Base-by-base conservation (phyloP, 2,329 filamentous ascomycete species). In the Neonectria neomacrospora region DNA sequence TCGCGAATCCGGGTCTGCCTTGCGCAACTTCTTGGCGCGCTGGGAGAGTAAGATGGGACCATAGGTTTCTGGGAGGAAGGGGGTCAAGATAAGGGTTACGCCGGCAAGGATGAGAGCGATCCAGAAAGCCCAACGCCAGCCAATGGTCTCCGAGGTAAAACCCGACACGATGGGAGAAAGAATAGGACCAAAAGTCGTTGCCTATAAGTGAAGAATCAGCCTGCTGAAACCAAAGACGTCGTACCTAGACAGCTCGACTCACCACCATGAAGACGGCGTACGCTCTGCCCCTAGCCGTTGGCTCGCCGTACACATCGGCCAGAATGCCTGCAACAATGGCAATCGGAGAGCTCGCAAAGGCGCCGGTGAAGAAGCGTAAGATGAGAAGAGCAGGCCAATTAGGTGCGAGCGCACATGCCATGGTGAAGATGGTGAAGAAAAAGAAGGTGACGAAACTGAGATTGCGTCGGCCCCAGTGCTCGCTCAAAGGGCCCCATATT, bases 121-220 rank as follows among this genome's bases (percentile, higher is more conserved):
- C 86, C 90, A 92, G 72, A 91, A 91, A 1, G 85, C 79, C 90
- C 90, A 92, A 44, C 87, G 83, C 90, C 90, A 92, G 26, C 84
- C 85, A 26, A 90, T 83, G 1, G 81, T 82, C 1, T 81, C 74
- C 1, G 86, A 81, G 41, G 86, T 84, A 76, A 85, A 91, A 10
- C 89, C 90, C 0, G 87, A 88, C 22, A 90, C 82, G 16, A 90
- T 85, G 3, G 90, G 90, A 1, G 88, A 87, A 2, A 89, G 76
- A n/a, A 92, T 81, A 0, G 89, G 90, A 0, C 90, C 90, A 47
- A 87, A 87, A 0, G 86, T 84, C 3, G 90, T 92, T 14, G 83
- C 82, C 84, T 86, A 65, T 26, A 18, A 18, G 9, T 26, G 5
- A 9, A 2, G 8, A 5, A 48, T 73, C 20, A 73, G 70, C 45